phyloP scores from a whole-genome alignment of 495 filamentous ascomycete species.

The Talaromyces liani region DNA sequence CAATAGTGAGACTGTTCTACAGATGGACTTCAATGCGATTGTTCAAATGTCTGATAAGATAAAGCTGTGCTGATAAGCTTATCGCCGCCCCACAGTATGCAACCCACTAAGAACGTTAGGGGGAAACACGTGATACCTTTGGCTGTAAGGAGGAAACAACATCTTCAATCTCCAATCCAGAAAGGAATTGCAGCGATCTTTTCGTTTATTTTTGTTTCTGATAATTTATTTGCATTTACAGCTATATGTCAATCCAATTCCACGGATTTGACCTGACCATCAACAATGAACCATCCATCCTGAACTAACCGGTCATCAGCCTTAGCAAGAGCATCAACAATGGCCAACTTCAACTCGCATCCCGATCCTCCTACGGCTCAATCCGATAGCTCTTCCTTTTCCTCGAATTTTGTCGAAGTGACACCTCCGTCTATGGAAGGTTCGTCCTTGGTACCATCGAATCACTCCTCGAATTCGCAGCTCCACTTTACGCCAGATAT shows the following conservation, averaged over 20 bases:
- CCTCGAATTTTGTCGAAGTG: constrained; percentile 3
- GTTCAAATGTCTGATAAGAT: neutral
- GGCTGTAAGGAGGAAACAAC: neutral
- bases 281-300: constrained; percentile 1
- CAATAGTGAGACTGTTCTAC: neutral
- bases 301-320: neutral
- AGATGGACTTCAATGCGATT: no score
- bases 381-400: constrained; percentile 3
- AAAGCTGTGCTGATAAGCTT: neutral
- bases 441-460: neutral
- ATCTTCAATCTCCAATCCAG: neutral
- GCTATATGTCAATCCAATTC: neutral
- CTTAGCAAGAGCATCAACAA: neutral
- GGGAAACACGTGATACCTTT: neutral
- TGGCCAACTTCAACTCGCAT: neutral
- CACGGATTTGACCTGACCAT: neutral
- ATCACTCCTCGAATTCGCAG: neutral
- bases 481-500: neutral
- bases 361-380: neutral
- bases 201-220: neutral
- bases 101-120: neutral
- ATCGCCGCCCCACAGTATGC: neutral
- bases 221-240: neutral
- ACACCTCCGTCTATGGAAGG: neutral
- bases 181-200: neutral